Conservation (phyloP, 139 green algal genomes). For the Auxenochlorella pyrenoidosa region DNA sequence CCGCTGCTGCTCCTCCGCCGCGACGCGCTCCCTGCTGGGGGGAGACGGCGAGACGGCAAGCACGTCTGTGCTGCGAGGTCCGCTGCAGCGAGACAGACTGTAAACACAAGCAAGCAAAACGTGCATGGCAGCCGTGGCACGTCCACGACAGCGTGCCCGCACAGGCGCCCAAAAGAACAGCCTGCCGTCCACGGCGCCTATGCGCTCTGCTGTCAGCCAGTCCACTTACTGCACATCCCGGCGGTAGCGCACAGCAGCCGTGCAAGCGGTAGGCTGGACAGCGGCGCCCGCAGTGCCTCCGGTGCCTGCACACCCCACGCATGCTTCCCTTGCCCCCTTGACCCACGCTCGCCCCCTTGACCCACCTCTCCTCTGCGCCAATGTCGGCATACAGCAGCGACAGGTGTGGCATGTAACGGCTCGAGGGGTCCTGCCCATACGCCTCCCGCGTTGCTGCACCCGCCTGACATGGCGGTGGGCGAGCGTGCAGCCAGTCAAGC, state of each 20-base stretch:
- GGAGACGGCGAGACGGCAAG: no score
- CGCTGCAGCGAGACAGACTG: no score
- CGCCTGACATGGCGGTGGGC: background rate
- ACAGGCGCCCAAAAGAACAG: no score
- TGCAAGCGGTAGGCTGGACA: background rate
- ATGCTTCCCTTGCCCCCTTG: background rate
- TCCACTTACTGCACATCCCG: background rate
- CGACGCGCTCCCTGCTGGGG: constrained; percentile 5
- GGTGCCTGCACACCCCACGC: background rate
- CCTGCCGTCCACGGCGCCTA: no score
- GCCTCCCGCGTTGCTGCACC: background rate
- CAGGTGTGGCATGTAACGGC: constrained; percentile 61
- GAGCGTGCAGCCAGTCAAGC: background rate
- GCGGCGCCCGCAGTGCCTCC: background rate
- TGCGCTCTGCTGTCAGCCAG: no score
- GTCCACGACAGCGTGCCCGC: no score
- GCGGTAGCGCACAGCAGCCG: background rate
- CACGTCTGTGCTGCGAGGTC: no score
- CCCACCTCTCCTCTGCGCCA: constrained; percentile 15
- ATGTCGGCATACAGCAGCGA: constrained; percentile 58
- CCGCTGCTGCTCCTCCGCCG: constrained; percentile 17
- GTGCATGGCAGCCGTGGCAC: no score
- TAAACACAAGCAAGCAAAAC: no score
- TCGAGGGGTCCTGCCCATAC: constrained; percentile 20
- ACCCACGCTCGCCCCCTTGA: no score